Evolutionary conservation across 108 stramenopile species (phyloP).

Genomic region (Pseudonitzschia multistriata): DNA sequence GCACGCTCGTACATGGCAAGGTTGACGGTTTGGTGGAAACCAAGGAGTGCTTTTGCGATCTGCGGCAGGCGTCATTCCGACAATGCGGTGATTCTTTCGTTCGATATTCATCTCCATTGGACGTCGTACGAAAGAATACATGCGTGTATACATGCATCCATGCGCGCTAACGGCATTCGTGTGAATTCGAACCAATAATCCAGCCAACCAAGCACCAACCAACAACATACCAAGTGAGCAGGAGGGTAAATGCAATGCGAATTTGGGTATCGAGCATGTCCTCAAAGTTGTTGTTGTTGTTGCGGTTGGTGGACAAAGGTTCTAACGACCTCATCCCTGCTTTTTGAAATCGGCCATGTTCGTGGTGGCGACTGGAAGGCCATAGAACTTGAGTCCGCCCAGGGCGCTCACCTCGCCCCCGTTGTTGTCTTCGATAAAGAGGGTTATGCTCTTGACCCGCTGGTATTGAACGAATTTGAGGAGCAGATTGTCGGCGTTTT

Average conservation of each 20-base stretch:
- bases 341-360: slow-evolving; percentile 88
- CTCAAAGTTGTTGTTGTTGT: not conserved
- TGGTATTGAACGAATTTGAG: slow-evolving; percentile 84
- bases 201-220: too few relatives aligned
- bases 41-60: not conserved
- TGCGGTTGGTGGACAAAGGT: not conserved
- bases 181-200: not conserved
- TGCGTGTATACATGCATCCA: not conserved
- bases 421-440: slow-evolving; percentile 87
- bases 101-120: not conserved
- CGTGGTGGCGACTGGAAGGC: slow-evolving; percentile 63
- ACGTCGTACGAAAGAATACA: not conserved
- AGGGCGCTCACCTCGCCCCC: slow-evolving; percentile 79
- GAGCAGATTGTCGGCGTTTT: slow-evolving; percentile 50
- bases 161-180: not conserved
- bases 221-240: too few relatives aligned
- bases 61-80: not conserved
- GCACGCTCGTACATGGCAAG: not conserved
- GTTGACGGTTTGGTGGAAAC: not conserved
- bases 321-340: slow-evolving; percentile 20
- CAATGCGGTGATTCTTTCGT: not conserved
- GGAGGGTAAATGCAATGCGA: too few relatives aligned
- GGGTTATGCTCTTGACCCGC: slow-evolving; percentile 72
- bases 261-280: not conserved
- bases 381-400: slow-evolving; percentile 71